A percentile compares a stretch with the other conserved stretches of the same genome.
These are phyloP conservation scores for Wallacemonas sp. DNA, from an alignment of 208 protist genomes.

Conservation along the genomic window DNA sequence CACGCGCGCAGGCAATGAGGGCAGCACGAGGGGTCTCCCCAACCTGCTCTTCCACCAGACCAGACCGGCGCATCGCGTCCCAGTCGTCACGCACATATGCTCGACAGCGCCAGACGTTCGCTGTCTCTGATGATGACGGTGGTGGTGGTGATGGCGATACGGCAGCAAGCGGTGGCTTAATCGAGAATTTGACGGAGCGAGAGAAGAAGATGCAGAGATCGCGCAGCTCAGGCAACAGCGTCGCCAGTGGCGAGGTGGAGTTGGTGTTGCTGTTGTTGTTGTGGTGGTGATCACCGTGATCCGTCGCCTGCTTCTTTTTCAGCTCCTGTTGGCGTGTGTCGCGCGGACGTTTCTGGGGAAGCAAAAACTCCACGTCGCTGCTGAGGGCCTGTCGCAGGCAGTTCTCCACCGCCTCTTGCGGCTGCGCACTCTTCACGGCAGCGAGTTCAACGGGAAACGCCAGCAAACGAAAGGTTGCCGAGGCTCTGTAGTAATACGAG, in stretches of 20 bases:
- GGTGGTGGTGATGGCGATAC: neutral
- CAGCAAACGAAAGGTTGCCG: slow-evolving; percentile 76
- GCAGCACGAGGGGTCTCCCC: slow-evolving; percentile 64
- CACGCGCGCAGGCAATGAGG: slow-evolving; percentile 53
- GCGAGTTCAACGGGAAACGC: slow-evolving; percentile 87
- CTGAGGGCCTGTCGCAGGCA: slow-evolving; percentile 73
- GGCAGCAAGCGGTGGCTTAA: slow-evolving; percentile 53
- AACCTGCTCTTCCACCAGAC: slow-evolving; percentile 39
- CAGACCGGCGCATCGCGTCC: slow-evolving; percentile 46
- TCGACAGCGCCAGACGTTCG: slow-evolving; percentile 61
- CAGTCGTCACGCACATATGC: slow-evolving; percentile 88
- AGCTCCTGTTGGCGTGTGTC: slow-evolving; percentile 11
- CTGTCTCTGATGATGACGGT: slow-evolving; percentile 1
- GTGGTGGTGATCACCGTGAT: neutral
- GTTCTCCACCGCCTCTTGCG: slow-evolving; percentile 47
- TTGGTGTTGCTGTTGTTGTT: slow-evolving; percentile 6
- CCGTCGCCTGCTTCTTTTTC: slow-evolving; percentile 16
- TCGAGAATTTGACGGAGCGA: slow-evolving; percentile 77
- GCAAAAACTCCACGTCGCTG: slow-evolving; percentile 80
- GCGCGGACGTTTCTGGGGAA: slow-evolving; percentile 13
- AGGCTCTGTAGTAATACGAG: slow-evolving; percentile 79
- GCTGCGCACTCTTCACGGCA: slow-evolving; percentile 41
- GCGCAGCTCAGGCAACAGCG: slow-evolving; percentile 69
- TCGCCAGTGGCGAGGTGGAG: neutral
- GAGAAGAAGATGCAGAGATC: slow-evolving; percentile 75